A percentile compares a stretch with the other conserved stretches of the same genome.
Evolutionary conservation across 495 filamentous ascomycete species (phyloP).

Genomic region (Penicillium tannophilum): DNA sequence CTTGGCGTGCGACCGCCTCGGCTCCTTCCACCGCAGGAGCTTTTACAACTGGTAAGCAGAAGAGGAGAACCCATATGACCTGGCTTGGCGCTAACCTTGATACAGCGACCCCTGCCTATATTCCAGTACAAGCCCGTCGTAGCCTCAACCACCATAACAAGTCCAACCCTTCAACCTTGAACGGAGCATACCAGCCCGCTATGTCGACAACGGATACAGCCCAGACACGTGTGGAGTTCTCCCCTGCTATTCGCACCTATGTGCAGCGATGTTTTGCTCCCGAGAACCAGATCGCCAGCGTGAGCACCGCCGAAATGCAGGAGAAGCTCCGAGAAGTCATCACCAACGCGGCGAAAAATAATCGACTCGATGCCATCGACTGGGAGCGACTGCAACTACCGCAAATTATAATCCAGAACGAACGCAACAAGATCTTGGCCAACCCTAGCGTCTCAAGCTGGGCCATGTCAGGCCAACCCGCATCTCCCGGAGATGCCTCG

Average conservation of each 20-base stretch:
- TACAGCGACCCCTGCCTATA: conserved; percentile 50
- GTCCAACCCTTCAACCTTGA: conserved; percentile 27
- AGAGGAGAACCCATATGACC: neutral
- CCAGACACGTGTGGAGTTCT: conserved; percentile 65
- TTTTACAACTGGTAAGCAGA: conserved; percentile 37
- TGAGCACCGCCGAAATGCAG: conserved; percentile 72
- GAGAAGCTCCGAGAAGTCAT: conserved; percentile 84
- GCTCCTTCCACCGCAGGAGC: conserved; percentile 31
- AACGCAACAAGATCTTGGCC: conserved; percentile 55
- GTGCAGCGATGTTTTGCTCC: conserved; percentile 82
- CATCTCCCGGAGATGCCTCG: conserved; percentile 34
- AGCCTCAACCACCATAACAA: conserved; percentile 37
- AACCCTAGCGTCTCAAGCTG: conserved; percentile 42
- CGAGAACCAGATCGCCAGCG: conserved; percentile 64
- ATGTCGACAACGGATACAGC: conserved; percentile 24
- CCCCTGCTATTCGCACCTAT: conserved; percentile 74
- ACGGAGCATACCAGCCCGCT: conserved; percentile 23
- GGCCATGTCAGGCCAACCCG: conserved; percentile 31
- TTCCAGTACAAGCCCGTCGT: conserved; percentile 54
- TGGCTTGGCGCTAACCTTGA: conserved; percentile 11
- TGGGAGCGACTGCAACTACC: conserved; percentile 87
- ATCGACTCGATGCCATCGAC: conserved; percentile 69
- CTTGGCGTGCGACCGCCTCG: conserved; percentile 45
- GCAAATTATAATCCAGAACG: conserved; percentile 78
- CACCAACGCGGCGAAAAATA: conserved; percentile 69